These are phyloP conservation scores for Williopsis jadinii DNA, from an alignment of 1,139 yeast genomes.

Conservation along the genomic window DNA sequence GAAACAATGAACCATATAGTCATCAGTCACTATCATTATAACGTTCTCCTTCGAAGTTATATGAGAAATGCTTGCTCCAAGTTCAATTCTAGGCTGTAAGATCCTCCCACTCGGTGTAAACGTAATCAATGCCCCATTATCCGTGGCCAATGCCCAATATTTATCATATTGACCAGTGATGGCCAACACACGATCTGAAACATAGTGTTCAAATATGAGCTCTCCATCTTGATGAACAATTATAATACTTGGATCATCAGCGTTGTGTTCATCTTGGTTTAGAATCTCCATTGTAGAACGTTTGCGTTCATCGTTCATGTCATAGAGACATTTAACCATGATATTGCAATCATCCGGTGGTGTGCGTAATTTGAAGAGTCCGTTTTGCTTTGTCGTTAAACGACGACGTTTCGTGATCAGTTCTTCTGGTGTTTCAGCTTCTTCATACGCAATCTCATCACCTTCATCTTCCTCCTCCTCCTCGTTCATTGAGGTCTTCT, in stretches of 20 bases:
- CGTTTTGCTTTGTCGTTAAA: background rate
- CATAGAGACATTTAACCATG: conserved; percentile 11
- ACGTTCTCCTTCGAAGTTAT: conserved; percentile 34
- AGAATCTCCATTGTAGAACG: conserved; percentile 2
- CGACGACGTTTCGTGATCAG: conserved; percentile 3
- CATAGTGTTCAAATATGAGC: conserved; percentile 37
- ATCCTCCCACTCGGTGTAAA: conserved; percentile 52
- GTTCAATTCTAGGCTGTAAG: conserved; percentile 43
- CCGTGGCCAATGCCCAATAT: conserved; percentile 51
- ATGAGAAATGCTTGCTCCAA: conserved; percentile 45
- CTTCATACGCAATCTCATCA: conserved; percentile 25
- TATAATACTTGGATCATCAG: conserved; percentile 36
- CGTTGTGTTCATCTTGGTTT: conserved; percentile 29
- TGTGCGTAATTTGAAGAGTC: conserved; percentile 8
- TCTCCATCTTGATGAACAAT: conserved; percentile 35
- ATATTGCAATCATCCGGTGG: conserved; percentile 11
- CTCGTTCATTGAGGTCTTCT: conserved; percentile 33
- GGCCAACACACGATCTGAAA: conserved; percentile 41
- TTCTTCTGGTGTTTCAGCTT: conserved; percentile 12
- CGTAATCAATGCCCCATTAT: conserved; percentile 53
- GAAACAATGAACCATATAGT: conserved; percentile 47
- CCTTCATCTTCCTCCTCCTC: conserved; percentile 27
- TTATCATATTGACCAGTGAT: conserved; percentile 24
- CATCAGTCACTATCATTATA: conserved; percentile 43
- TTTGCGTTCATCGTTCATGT: background rate